phyloP scores from a whole-genome alignment of 345 rosid species.

The Gynandropsis gynandra region DNA sequence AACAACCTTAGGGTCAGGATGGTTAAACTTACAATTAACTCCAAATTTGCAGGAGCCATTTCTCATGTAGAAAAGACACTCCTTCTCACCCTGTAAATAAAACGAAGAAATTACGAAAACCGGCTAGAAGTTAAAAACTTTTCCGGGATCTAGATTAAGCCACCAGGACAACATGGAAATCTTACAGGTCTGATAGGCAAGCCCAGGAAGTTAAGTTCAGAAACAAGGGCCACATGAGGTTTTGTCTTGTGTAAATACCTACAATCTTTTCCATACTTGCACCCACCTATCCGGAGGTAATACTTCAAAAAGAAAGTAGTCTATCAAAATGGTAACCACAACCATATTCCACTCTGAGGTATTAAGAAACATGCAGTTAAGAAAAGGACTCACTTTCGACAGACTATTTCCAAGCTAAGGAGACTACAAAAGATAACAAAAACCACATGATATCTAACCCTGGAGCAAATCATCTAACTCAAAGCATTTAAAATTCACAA shows the following conservation, averaged over 20 bases:
- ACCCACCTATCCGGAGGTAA: constrained; percentile 87
- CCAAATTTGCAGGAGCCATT: constrained; percentile 91
- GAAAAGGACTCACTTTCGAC: background rate
- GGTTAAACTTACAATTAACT: constrained; percentile 74
- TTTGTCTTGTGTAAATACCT: constrained; percentile 67
- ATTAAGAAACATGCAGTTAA: background rate
- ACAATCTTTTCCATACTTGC: constrained; percentile 84
- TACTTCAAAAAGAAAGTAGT: constrained; percentile 43
- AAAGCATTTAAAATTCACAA: background rate
- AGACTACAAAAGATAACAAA: too few species aligned
- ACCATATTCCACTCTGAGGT: constrained; percentile 1
- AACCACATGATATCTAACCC: too few species aligned
- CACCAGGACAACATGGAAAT: background rate
- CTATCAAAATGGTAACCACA: too few species aligned
- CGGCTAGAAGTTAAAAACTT: background rate
- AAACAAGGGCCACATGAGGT: constrained; percentile 23
- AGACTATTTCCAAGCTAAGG: too few species aligned
- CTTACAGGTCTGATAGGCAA: constrained; percentile 74
- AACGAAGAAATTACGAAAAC: background rate
- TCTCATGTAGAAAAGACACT: constrained; percentile 90
- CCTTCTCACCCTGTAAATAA: constrained; percentile 55
- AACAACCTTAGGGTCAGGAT: constrained; percentile 75
- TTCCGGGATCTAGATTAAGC: background rate
- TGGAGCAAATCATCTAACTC: background rate
- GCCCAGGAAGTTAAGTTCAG: constrained; percentile 79